phyloP scores from a whole-genome alignment of 2,329 filamentous ascomycete species.

The Penicillium sp. region DNA sequence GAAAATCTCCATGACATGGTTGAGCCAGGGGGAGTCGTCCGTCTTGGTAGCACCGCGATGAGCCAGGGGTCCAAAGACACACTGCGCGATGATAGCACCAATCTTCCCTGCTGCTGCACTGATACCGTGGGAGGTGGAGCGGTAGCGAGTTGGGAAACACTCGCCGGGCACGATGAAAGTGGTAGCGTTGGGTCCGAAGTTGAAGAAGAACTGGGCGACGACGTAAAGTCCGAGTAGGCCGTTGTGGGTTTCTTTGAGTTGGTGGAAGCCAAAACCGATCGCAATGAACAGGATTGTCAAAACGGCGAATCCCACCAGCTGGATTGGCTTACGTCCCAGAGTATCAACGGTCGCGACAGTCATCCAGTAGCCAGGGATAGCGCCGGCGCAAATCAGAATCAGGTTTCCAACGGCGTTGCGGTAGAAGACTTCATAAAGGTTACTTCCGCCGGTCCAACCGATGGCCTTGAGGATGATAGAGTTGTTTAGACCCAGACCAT shows the following conservation, averaged over 20 bases:
- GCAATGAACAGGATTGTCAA: slow-evolving; percentile 64
- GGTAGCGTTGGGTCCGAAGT: slow-evolving; percentile 59
- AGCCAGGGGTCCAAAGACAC: slow-evolving; percentile 64
- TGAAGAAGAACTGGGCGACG: slow-evolving; percentile 62
- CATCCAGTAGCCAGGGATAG: slow-evolving; percentile 81
- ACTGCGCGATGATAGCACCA: slow-evolving; percentile 68
- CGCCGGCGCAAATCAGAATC: slow-evolving; percentile 75
- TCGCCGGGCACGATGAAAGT: slow-evolving; percentile 67
- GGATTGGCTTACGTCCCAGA: slow-evolving; percentile 76
- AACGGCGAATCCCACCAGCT: slow-evolving; percentile 62
- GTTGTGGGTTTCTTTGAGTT: slow-evolving; percentile 36
- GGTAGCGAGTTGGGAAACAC: slow-evolving; percentile 65
- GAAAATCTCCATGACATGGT: slow-evolving; percentile 76
- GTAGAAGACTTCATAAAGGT: slow-evolving; percentile 69
- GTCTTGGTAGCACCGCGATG: slow-evolving; percentile 58
- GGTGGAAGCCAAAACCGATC: slow-evolving; percentile 60
- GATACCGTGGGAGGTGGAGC: slow-evolving; percentile 66
- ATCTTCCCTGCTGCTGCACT: slow-evolving; percentile 69
- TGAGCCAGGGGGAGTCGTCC: slow-evolving; percentile 64
- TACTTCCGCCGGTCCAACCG: slow-evolving; percentile 66
- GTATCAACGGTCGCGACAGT: slow-evolving; percentile 74
- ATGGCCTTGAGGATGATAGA: slow-evolving; percentile 70
- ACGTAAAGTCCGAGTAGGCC: slow-evolving; percentile 64
- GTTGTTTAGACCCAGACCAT: slow-evolving; percentile 75
- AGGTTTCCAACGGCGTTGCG: slow-evolving; percentile 78